Evolutionary conservation across 192 early-diverging fungal genomes (phyloP), one percentile per base, ranked within the genome.

Genomic region (Gaertneriomyces semiglobifer): DNA sequence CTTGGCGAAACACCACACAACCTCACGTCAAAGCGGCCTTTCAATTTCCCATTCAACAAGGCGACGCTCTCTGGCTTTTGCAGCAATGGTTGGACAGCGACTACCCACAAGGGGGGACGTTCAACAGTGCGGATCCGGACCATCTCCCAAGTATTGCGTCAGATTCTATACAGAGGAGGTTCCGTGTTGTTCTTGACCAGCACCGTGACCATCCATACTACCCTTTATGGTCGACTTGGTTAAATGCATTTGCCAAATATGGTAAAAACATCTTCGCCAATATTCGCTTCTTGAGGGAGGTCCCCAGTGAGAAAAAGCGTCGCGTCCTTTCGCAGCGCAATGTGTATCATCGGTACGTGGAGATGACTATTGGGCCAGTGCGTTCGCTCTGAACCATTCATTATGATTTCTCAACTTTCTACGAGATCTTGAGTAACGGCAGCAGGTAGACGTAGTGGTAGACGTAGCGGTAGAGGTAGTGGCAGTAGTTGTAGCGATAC

Each of bases 81-180:
- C 18, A 62, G 25, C 44, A 50, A 39, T 62, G 60, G 60, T 46
- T 62, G 43, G 45, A 62, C 16, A 2, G 6, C 4, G 60, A 62
- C 60, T 62, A 62, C 48, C 43, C 3, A 62, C 19, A 3, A 4
- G 60, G 60, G 3, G 60, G 60, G 44, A 20, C 19, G 10, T 57
- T 57, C 19, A 0, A 16, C 11, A 11, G 14, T n/a, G 11, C 55
- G 14, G 19, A 11, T 57, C 55, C 55, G 16, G 25, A 11, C 55
- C 55, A 57, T 19, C 11, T 11, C 14, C 25, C 55, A n/a, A 3
- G 14, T n/a, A 20, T 57, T 33, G 16, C 55, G 11, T 57, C 55
- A 11, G 25, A 33, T 33, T 33, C 25, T 2, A 33, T 33, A 33
- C 25, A 33, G 25, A 33, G 25, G 25, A 33, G 25, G 25, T 57